Conservation (phyloP, 352 stramenopile genomes). For the Globisporangium lucens region DNA sequence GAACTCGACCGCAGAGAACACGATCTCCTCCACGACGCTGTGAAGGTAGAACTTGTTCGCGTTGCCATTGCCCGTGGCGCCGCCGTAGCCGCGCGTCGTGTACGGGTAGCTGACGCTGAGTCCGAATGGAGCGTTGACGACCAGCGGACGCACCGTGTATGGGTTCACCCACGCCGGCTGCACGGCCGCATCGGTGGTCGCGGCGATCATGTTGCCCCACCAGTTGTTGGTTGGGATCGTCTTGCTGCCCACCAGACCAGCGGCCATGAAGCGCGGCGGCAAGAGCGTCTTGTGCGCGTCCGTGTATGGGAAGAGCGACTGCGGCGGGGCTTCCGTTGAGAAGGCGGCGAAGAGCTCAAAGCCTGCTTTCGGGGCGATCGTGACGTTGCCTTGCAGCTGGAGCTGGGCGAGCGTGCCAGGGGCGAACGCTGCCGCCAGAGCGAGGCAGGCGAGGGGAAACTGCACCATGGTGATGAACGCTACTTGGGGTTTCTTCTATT, state of each 20-base stretch:
- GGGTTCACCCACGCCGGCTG: constrained; percentile 66
- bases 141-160: constrained; percentile 45
- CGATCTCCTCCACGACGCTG: constrained; percentile 39
- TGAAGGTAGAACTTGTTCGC: constrained; percentile 56
- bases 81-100: constrained; percentile 42
- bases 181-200: constrained; percentile 23
- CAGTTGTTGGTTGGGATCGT: constrained; percentile 70
- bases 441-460: background rate
- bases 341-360: constrained; percentile 32
- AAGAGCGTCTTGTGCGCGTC: constrained; percentile 29
- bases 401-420: constrained; percentile 13
- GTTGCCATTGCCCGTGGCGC: constrained; percentile 40
- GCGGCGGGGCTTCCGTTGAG: constrained; percentile 25
- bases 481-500: background rate
- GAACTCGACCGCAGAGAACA: constrained; percentile 55
- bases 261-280: constrained; percentile 52
- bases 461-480: background rate
- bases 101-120: constrained; percentile 59
- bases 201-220: constrained; percentile 71
- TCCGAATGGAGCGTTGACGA: constrained; percentile 36
- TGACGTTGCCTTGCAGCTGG: constrained; percentile 20
- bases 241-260: constrained; percentile 35
- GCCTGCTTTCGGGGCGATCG: constrained; percentile 19
- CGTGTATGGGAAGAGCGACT: constrained; percentile 21
- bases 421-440: background rate